These are phyloP conservation scores for Fusarium sp. DNA, from an alignment of 2,329 filamentous ascomycete genomes.

Conservation along the genomic window DNA sequence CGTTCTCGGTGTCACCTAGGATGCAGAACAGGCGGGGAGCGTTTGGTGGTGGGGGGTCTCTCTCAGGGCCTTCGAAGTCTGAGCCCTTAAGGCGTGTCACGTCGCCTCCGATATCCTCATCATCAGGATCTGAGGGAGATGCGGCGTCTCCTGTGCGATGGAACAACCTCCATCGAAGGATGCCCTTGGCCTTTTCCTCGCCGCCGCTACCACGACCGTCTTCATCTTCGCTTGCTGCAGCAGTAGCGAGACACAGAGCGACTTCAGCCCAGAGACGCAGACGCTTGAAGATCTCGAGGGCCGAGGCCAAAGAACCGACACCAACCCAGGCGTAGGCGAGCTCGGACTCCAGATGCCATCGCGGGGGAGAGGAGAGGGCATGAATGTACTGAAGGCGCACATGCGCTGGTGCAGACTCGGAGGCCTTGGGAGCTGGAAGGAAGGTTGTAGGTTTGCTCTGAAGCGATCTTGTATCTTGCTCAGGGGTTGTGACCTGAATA, in stretches of 20 bases:
- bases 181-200: slow-evolving; percentile 83
- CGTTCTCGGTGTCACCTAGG: slow-evolving; percentile 86
- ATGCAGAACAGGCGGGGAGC: slow-evolving; percentile 93
- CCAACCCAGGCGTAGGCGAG: slow-evolving; percentile 92
- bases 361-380: slow-evolving; percentile 82
- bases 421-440: slow-evolving; percentile 78
- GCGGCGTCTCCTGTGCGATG: slow-evolving; percentile 63
- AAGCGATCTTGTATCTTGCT: slow-evolving; percentile 43
- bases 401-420: slow-evolving; percentile 81
- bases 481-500: slow-evolving; percentile 59
- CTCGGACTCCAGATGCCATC: slow-evolving; percentile 96
- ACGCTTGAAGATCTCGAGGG: slow-evolving; percentile 95
- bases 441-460: slow-evolving; percentile 76
- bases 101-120: slow-evolving; percentile 64
- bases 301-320: slow-evolving; percentile 87
- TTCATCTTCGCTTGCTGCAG: slow-evolving; percentile 68
- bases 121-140: slow-evolving; percentile 56
- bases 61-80: slow-evolving; percentile 71
- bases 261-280: slow-evolving; percentile 95
- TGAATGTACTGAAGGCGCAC: slow-evolving; percentile 88
- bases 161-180: slow-evolving; percentile 85
- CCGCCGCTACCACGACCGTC: slow-evolving; percentile 66
- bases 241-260: slow-evolving; percentile 84
- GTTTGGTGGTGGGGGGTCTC: slow-evolving; percentile 79
- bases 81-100: slow-evolving; percentile 66